Evolutionary conservation across 805 yeast species (phyloP).

Genomic region (Nakazawaea sp.): DNA sequence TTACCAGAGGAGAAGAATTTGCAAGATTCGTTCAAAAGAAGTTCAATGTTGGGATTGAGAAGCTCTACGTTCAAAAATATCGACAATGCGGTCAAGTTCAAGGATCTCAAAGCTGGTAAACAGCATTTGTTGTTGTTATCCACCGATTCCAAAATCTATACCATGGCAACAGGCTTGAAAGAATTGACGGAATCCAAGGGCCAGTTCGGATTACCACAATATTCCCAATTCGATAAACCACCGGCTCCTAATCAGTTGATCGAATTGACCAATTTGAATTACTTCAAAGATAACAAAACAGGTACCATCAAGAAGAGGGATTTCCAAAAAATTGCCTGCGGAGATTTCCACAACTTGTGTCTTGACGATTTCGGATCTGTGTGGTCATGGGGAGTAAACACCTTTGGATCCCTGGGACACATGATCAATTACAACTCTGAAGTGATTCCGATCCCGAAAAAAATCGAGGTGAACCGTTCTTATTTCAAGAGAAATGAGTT

Average conservation of each 20-base stretch:
- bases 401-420: slow-evolving; percentile 78
- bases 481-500: slow-evolving; percentile 34
- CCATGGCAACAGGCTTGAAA: slow-evolving; percentile 50
- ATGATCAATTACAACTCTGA: slow-evolving; percentile 62
- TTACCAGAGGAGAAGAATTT: slow-evolving; percentile 22
- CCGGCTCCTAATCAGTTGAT: slow-evolving; percentile 42
- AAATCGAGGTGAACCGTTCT: slow-evolving; percentile 32
- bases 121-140: slow-evolving; percentile 65
- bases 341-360: slow-evolving; percentile 67
- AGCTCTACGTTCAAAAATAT: slow-evolving; percentile 5
- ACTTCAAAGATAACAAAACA: slow-evolving; percentile 22
- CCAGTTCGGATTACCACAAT: slow-evolving; percentile 76
- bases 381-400: slow-evolving; percentile 85
- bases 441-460: slow-evolving; percentile 62
- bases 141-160: slow-evolving; percentile 50
- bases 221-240: slow-evolving; percentile 55
- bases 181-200: slow-evolving; percentile 49
- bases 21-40: slow-evolving; percentile 9
- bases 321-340: slow-evolving; percentile 61
- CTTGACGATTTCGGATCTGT: slow-evolving; percentile 59
- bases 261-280: slow-evolving; percentile 54
- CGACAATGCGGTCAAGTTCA: slow-evolving; percentile 10
- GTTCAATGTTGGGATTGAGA: slow-evolving; percentile 10
- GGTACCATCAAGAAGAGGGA: slow-evolving; percentile 24
- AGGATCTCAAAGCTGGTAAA: slow-evolving; percentile 40